A percentile compares a stretch with the other conserved stretches of the same genome.
These are phyloP conservation scores for Pezicula radicicola DNA, from an alignment of 2,329 filamentous ascomycete genomes.

Conservation along the genomic window DNA sequence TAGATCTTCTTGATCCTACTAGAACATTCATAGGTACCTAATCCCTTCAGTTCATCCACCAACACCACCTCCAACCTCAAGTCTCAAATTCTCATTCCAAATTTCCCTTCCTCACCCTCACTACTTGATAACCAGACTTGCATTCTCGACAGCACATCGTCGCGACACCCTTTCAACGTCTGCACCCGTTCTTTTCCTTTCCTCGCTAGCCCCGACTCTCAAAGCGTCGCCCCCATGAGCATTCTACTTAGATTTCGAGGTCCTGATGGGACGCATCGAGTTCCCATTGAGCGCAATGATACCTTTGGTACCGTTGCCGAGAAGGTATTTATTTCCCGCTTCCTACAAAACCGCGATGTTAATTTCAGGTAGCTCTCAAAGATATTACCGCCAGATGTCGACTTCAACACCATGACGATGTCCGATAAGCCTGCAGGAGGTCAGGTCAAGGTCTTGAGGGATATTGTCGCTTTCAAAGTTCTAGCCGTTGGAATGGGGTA, in stretches of 20 bases:
- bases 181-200: not conserved
- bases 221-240: constrained; percentile 1
- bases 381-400: constrained; percentile 59
- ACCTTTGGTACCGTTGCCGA: constrained; percentile 64
- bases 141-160: not conserved
- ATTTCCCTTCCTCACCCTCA: not conserved
- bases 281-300: constrained; percentile 71
- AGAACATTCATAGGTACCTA: too few species aligned
- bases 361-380: constrained; percentile 46
- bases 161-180: not conserved
- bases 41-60: too few species aligned
- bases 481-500: constrained; percentile 59
- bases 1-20: too few species aligned
- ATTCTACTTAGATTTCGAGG: constrained; percentile 60
- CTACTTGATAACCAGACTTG: constrained; percentile 1
- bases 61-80: too few species aligned
- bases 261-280: constrained; percentile 87
- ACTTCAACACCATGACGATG: constrained; percentile 56
- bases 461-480: constrained; percentile 54
- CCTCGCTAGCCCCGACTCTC: too few species aligned
- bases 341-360: constrained; percentile 4
- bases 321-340: constrained; percentile 36
- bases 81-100: too few species aligned
- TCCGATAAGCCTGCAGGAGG: constrained; percentile 58
- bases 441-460: constrained; percentile 55